Evolutionary conservation across 768 basidiomycete species (phyloP), one percentile per base, ranked within the genome.

Genomic region (Gloeopeniophorella convolvens): DNA sequence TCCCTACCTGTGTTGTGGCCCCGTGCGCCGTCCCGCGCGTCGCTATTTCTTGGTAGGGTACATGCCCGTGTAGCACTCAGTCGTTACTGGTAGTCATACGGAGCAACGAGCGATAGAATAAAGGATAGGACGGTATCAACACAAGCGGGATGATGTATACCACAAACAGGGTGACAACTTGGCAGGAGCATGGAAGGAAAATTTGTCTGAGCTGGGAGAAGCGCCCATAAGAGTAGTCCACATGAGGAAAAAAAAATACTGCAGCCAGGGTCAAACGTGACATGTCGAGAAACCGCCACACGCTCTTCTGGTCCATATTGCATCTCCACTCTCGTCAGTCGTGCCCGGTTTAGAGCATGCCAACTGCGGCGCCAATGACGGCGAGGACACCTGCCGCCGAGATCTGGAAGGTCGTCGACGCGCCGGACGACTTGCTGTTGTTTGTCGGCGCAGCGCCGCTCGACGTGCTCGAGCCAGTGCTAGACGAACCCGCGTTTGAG

Each of bases 121-220:
- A 58, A 56, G 2, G 54, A 58, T 21, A 2, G 57, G 54, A 55
- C 24, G 45, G 56, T 58, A 51, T 48, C 48, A 36, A 37, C 26
- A 43, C 30, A 20, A 18, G 2, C 8, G 31, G 28, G 3, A 35
- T 30, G 21, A 28, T 41, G 24, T 27, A 56, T 39, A 56, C 42
- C 28, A 32, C 30, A 34, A 24, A 55, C 1, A 27, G 18, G 12
- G 18, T 13, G 16, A 23, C n/a, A 31, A 42, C 5, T n/a, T n/a
- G n/a, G n/a, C n/a, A n/a, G 24, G 13, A 31, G 23, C 15, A 27
- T 16, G 28, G 18, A 45, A 46, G 3, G 27, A 37, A 42, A 34
- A 50, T 37, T 5, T 32, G 33, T 51, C 45, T 26, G 37, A 24
- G 26, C 34, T 24, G n/a, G 27, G 35, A 43, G 33, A 56, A 15